These are phyloP conservation scores for Plantago elongata DNA, from an alignment of 257 asterid species.

Conservation along the genomic window DNA sequence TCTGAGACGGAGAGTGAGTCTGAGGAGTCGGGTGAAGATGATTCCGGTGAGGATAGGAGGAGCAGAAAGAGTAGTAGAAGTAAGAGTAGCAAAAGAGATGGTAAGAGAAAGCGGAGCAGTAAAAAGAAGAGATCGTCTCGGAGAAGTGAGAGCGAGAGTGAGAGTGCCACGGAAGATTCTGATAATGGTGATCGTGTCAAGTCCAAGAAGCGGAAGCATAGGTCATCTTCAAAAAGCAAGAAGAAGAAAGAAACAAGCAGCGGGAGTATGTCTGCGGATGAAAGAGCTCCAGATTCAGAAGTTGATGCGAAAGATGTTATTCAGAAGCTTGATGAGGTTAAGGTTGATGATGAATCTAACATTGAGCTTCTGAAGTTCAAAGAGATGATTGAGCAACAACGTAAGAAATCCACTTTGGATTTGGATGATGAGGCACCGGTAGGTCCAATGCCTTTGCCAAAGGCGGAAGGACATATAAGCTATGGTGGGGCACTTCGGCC, in stretches of 20 bases:
- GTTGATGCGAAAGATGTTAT: constrained; percentile 26
- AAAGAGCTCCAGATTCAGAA: constrained; percentile 30
- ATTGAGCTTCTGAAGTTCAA: constrained; percentile 52
- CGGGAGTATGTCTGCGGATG: constrained; percentile 21
- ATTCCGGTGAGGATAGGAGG: constrained; percentile 12
- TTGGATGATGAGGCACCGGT: constrained; percentile 62
- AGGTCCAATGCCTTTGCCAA: constrained; percentile 95
- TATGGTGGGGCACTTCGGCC: constrained; percentile 99
- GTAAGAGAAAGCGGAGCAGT: constrained; percentile 38
- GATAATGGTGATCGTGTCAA: constrained; percentile 27
- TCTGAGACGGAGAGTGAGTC: no score
- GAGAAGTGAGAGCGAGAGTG: constrained; percentile 43
- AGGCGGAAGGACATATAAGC: constrained; percentile 92
- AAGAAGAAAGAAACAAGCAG: constrained; percentile 37
- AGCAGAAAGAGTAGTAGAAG: constrained; percentile 32
- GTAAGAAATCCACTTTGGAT: constrained; percentile 52
- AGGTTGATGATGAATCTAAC: constrained; percentile 30
- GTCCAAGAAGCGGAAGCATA: constrained; percentile 33
- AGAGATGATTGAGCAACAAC: constrained; percentile 55
- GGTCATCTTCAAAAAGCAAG: constrained; percentile 44
- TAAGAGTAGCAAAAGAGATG: constrained; percentile 28
- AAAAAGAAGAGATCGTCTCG: constrained; percentile 36
- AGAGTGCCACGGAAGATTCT: constrained; percentile 28
- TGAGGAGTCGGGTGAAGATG: no score
- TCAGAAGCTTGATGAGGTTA: constrained; percentile 34